Evolutionary conservation across 176 grass and related monocot species (phyloP), one percentile per base, ranked within the genome.

Genomic region (Bonia amplexicaulis): DNA sequence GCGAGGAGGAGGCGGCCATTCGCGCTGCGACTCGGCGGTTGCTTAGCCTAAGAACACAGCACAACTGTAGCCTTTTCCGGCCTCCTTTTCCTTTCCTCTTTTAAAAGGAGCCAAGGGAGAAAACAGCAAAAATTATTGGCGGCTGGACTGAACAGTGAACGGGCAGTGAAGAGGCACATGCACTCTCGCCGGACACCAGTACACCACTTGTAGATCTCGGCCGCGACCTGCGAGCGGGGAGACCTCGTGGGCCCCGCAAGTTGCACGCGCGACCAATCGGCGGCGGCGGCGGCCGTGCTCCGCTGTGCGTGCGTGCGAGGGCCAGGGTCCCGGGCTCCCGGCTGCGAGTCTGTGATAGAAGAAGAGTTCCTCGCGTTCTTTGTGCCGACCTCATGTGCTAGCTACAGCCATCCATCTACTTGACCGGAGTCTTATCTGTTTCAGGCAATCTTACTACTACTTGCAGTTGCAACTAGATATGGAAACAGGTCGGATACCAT

Each of bases 1-100:
- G 51, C 31, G 84, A 62, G 9, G 72, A n/a, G 22, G 19, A 5
- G 73, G 77, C 71, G 1, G 82, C 82, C 82, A 85, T 85, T 55
- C 11, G 29, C 27, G 27, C 47, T 5, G 17, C 3, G 4, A 12
- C 62, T 15, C 22, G 49, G 49, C 48, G 51, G 54, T 73, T 71
- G 68, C 75, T 23, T 22, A 4, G 69, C 45, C 23, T 25, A 45
- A 26, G 26, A 64, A 74, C 33, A 19, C 53, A 41, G 27, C 61
- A 39, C 74, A 22, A 29, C 65, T 5, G 70, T 41, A 26, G 64
- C 47, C 14, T 44, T 41, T 2, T 23, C 69, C 31, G 61, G 25
- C 14, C 49, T 8, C 42, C 9, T 13, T 76, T 25, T 60, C 62
- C 7, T 26, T 64, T 44, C 54, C 23, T 47, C 66, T 11, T 65